Evolutionary conservation across 2,329 filamentous ascomycete species (phyloP).

Genomic region (Ambrosiella beaveri): DNA sequence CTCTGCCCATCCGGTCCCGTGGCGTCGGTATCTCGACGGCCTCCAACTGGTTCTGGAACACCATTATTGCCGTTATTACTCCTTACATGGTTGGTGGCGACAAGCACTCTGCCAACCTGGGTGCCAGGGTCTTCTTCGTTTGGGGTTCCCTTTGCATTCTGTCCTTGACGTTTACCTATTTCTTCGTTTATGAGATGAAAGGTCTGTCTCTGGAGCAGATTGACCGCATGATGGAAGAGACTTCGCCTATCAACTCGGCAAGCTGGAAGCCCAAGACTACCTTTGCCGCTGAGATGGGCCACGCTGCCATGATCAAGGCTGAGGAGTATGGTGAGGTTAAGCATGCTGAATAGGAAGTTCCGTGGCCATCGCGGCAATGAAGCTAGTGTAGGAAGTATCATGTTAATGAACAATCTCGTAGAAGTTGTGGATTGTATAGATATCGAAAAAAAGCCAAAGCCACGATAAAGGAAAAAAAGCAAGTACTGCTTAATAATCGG

Average conservation of each 20-base stretch:
- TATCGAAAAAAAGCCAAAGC: no score
- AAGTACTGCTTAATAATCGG: not conserved
- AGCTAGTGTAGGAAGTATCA: no score
- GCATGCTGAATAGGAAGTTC: not conserved
- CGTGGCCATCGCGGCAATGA: not conserved
- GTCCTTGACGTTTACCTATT: slow-evolving; percentile 49
- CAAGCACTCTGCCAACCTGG: slow-evolving; percentile 41
- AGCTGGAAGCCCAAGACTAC: slow-evolving; percentile 59
- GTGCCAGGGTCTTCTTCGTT: slow-evolving; percentile 56
- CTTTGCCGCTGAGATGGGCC: slow-evolving; percentile 34
- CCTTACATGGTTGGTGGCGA: slow-evolving; percentile 50
- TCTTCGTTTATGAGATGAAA: slow-evolving; percentile 59
- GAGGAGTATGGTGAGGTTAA: slow-evolving; percentile 4
- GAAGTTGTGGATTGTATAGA: not conserved
- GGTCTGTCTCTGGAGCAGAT: slow-evolving; percentile 64
- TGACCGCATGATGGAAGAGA: slow-evolving; percentile 80
- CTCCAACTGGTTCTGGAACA: slow-evolving; percentile 88
- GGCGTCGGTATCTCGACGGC: slow-evolving; percentile 76
- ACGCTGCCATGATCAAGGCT: not conserved
- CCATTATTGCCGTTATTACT: slow-evolving; percentile 50
- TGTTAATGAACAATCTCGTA: not conserved
- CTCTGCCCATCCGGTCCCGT: slow-evolving; percentile 71
- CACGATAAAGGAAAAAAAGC: not conserved
- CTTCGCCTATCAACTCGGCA: slow-evolving; percentile 55
- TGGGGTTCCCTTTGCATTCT: slow-evolving; percentile 51